Percentiles rank a stretch among this genome's conserved stretches.
phyloP scores from a whole-genome alignment of 148 eudicot species.

The Camellia granthamiana region DNA sequence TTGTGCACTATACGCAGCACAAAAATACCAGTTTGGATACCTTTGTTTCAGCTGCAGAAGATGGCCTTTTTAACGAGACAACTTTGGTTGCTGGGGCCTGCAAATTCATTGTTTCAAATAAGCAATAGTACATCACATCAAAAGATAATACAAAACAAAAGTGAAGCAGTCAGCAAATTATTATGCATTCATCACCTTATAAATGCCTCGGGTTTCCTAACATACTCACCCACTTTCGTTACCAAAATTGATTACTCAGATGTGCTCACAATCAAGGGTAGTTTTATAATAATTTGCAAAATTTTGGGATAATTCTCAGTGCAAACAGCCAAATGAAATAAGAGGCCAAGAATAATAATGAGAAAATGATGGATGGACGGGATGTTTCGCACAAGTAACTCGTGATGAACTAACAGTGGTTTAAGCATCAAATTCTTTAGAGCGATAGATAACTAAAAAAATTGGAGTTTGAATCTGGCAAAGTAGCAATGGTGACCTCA shows the following conservation, averaged over 20 bases:
- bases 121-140: background rate
- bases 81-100: conserved; percentile 3
- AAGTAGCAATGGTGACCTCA: background rate
- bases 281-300: background rate
- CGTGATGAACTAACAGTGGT: background rate
- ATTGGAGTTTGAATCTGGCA: background rate
- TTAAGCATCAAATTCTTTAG: background rate
- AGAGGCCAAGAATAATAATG: background rate
- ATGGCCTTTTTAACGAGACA: conserved; percentile 9
- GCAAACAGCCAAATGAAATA: too few species aligned
- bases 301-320: background rate
- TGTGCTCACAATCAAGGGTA: background rate
- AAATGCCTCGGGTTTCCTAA: background rate
- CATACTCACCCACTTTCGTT: too few species aligned
- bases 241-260: too few species aligned
- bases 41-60: conserved; percentile 4
- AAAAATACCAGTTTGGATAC: background rate
- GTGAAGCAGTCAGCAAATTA: background rate
- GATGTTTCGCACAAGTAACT: background rate
- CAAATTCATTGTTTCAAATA: background rate
- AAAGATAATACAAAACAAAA: background rate
- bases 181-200: background rate
- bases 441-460: background rate
- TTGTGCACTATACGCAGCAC: background rate
- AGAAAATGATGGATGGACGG: background rate